Evolutionary conservation across 495 filamentous ascomycete genomes (phyloP).

Genomic region (Rhizodiscina lignyota): DNA sequence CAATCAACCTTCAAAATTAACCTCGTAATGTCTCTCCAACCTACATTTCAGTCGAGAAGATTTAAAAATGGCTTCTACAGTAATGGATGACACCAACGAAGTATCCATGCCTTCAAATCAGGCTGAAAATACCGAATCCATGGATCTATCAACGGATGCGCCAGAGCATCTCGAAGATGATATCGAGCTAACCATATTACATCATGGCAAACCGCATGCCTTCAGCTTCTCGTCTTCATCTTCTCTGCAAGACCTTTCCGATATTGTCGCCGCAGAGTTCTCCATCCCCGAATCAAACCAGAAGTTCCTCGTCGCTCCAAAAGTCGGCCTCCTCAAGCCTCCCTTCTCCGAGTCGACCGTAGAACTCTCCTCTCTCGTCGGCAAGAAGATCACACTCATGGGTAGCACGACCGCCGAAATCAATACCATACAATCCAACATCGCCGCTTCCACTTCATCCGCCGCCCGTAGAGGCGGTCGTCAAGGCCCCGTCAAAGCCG

Average conservation of each 20-base stretch:
- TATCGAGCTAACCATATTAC: conserved; percentile 39
- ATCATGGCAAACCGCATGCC: conserved; percentile 35
- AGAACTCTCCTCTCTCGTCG: conserved; percentile 31
- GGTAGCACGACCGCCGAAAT: conserved; percentile 39
- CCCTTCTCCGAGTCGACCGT: conserved; percentile 40
- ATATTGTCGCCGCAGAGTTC: conserved; percentile 33
- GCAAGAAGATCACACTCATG: conserved; percentile 45
- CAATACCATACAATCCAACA: conserved; percentile 27
- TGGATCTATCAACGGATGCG: no score
- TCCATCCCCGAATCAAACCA: conserved; percentile 53
- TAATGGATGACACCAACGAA: no score
- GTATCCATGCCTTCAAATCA: no score
- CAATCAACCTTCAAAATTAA: no score
- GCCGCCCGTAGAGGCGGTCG: conserved; percentile 24
- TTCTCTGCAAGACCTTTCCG: conserved; percentile 46
- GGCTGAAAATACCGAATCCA: no score
- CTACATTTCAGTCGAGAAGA: no score
- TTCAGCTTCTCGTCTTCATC: conserved; percentile 27
- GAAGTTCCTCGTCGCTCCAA: conserved; percentile 56
- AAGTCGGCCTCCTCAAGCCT: conserved; percentile 48
- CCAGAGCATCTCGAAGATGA: no score
- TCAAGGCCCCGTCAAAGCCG: conserved; percentile 22
- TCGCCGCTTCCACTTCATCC: conserved; percentile 21
- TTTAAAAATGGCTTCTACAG: no score
- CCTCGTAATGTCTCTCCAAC: no score